Base-by-base conservation (phyloP, 495 filamentous ascomycete genomes). In the Penicillium cinerascens region DNA sequence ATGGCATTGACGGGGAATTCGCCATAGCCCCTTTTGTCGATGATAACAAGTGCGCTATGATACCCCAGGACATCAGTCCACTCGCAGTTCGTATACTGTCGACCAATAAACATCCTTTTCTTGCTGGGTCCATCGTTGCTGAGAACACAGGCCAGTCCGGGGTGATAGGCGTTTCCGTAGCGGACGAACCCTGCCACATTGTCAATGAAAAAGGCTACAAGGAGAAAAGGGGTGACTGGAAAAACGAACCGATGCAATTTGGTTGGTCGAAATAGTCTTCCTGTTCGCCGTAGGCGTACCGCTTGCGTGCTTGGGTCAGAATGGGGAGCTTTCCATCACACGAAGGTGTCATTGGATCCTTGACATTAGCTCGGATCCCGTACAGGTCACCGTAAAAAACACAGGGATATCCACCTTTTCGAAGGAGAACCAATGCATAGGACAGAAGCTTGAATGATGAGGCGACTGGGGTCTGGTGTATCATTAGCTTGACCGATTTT, bases 341-440 rank as follows among this genome's bases (percentile, higher is more conserved):
- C 9, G 83, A 77, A 4, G 86, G 82, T 2, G 75, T 74, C 44
- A 78, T 78, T 3, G 80, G 69, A 20, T 75, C 64, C 23, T 78
- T 66, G 33, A 55, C 56, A 43, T 61, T 65, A 10, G 69, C 78
- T 52, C 75, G 66, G 52, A 86, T 82, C n/a, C 87, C 86, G 61
- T 88, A 90, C 9, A 90, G 56, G 55, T 91, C 87, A 26, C 87
- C 87, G 60, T 85, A 90, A 63, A 87, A 91, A 44, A 88, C 56
- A 55, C 85, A 89, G 0, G 87, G 87, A 50, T 84, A 85, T 29
- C 87, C 86, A 11, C 74, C 65, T 35, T 73, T 61, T 20, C 85
- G 82, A 17, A 89, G 79, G 15, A 90, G 81, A 49, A 88, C 89
- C 33, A 85, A 68, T 7, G 80, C 67, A 53, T 86, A 83, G 25